Evolutionary conservation across 495 filamentous ascomycete species (phyloP).

Genomic region (Hyaloscypha bicolor): DNA sequence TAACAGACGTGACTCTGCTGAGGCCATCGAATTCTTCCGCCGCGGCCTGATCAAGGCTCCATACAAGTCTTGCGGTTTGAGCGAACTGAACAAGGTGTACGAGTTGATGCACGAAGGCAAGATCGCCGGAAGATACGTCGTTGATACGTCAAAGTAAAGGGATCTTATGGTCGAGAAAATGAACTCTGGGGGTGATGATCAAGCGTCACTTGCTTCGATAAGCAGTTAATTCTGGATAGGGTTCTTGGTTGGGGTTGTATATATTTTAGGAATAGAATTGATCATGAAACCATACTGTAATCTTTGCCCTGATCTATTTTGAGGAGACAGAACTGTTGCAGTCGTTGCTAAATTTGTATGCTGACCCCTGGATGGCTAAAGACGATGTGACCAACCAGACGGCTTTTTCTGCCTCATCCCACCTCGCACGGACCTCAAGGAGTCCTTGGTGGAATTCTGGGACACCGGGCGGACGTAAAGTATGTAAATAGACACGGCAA

Average conservation of each 20-base stretch:
- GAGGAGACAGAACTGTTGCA: background rate
- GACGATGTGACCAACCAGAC: too few species aligned
- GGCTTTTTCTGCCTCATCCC: too few species aligned
- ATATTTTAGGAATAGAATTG: background rate
- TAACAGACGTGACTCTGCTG: slow-evolving; percentile 79
- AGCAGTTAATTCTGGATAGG: background rate
- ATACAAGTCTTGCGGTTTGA: slow-evolving; percentile 79
- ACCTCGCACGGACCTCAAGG: too few species aligned
- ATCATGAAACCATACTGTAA: background rate
- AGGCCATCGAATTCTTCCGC: slow-evolving; percentile 86
- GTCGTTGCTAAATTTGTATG: too few species aligned
- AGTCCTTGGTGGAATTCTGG: too few species aligned
- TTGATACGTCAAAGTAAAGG: slow-evolving; percentile 61
- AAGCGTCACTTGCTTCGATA: background rate
- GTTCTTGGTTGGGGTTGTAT: background rate
- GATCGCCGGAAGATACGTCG: slow-evolving; percentile 87
- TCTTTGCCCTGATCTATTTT: background rate
- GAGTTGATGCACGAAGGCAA: slow-evolving; percentile 72
- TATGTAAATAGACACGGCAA: too few species aligned
- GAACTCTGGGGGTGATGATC: background rate
- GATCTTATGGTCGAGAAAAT: background rate
- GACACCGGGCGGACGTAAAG: too few species aligned
- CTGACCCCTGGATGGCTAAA: too few species aligned
- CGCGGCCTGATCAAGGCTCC: slow-evolving; percentile 83
- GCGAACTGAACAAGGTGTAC: slow-evolving; percentile 76